Base-by-base conservation (phyloP, 192 early-diverging fungal genomes). In the Funneliformis geosporum region DNA sequence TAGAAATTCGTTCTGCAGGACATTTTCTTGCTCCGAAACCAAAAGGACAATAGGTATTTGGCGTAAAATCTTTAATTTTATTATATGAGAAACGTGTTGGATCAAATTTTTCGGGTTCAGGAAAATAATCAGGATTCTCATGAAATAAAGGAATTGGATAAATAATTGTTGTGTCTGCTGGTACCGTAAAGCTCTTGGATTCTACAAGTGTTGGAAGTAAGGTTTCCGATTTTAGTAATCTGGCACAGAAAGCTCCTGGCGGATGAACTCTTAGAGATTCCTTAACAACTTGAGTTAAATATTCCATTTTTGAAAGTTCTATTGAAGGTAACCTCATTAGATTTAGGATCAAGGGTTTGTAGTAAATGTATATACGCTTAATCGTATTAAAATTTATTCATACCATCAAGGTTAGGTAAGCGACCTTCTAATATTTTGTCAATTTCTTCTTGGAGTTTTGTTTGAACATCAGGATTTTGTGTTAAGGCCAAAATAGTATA, bases 401-500 rank as follows among this genome's bases (percentile, higher is more conserved):
- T 69, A 69, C 67, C 67, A 21, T 47, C 50, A 12, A 60, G 10
- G 28, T 46, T 39, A 55, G 73, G 73, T n/a, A 74, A 60, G 11
- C 50, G 47, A 59, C 46, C 47, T 50, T 60, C 27, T 38, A 74
- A 60, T 12, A n/a, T 16, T 18, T 47, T 11, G 14, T 74, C 73
- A 39, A 74, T 74, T 74, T 74, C 73, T 42, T 74, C 28, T n/a
- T 74, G 73, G 6, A 74, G 73, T 33, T 38, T 47, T 9, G 10
- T 12, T 60, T 74, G 44, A 38, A 74, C n/a, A 6, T 74, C 46
- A 50, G n/a, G 50, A 47, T 38, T 59, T 55, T 74, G 73, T 0
- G 73, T 16, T 60, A 74, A 40, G 21, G 28, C 12, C 4, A 74
- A 59, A 2, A 74, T 5, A 8, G 73, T 74, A 28, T 28, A 74